Percentiles rank a stretch among this genome's conserved stretches.
Evolutionary conservation across 208 protist species (phyloP).

Genomic region (Trypanosoma cruzi): DNA sequence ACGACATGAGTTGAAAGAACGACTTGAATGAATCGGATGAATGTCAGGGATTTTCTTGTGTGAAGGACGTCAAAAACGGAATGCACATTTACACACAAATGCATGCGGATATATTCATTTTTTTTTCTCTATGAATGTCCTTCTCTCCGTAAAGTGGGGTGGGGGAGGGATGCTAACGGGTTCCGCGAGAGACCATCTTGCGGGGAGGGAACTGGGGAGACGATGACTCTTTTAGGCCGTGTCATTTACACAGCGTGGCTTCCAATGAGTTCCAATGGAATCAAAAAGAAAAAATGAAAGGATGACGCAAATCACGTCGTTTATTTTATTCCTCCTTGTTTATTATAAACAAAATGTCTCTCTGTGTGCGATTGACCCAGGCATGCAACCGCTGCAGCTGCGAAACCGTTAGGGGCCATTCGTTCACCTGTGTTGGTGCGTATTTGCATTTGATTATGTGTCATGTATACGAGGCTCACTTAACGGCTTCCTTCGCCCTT

Average conservation of each 20-base stretch:
- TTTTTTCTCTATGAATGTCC: neutral
- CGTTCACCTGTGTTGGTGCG: neutral
- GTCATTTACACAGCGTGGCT: neutral
- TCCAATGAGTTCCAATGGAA: neutral
- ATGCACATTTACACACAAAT: slow-evolving; percentile 14
- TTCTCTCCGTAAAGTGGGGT: neutral
- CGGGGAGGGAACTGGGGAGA: neutral
- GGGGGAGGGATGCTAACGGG: neutral
- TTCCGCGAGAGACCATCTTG: neutral
- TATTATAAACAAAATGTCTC: neutral
- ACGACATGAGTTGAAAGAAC: neutral
- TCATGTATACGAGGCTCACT: slow-evolving; percentile 2
- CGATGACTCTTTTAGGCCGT: neutral
- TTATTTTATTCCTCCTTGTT: neutral
- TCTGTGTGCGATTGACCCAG: neutral
- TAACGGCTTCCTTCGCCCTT: slow-evolving; percentile 10
- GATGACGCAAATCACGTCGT: neutral
- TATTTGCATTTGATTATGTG: neutral
- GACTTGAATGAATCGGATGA: neutral
- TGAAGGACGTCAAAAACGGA: neutral
- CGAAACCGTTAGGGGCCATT: neutral
- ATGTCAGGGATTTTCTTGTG: neutral
- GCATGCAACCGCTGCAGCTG: neutral
- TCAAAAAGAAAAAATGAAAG: neutral
- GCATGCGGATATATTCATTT: neutral